These are phyloP conservation scores for Wickerhamomyces strasburgensis DNA, from an alignment of 805 yeast species.

Conservation along the genomic window DNA sequence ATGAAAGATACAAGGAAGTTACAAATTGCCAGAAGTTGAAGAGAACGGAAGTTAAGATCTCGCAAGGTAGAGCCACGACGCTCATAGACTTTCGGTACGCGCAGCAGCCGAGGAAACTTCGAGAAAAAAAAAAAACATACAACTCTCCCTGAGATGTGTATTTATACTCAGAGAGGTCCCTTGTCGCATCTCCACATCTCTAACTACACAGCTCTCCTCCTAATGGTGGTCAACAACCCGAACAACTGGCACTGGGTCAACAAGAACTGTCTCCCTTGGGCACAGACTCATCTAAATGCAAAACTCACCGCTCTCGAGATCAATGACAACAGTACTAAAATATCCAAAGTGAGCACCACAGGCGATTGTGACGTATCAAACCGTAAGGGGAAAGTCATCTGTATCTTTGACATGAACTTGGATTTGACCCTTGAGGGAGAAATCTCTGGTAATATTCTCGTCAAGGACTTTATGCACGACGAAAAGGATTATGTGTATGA, in stretches of 20 bases:
- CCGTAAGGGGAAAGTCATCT: conserved; percentile 74
- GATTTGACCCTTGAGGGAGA: conserved; percentile 41
- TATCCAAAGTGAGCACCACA: conserved; percentile 38
- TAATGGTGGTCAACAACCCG: conserved; percentile 66
- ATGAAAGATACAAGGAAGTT: too few relatives aligned
- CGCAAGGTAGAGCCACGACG: too few relatives aligned
- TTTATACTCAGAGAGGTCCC: too few relatives aligned
- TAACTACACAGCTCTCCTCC: neutral
- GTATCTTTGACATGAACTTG: conserved; percentile 64
- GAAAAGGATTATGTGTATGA: conserved; percentile 63
- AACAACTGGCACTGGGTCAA: conserved; percentile 79
- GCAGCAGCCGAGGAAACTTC: too few relatives aligned
- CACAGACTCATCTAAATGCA: conserved; percentile 43
- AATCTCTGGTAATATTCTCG: conserved; percentile 40
- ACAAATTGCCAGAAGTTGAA: too few relatives aligned
- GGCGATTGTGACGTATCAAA: conserved; percentile 85
- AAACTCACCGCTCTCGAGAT: conserved; percentile 27
- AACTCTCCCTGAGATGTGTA: too few relatives aligned
- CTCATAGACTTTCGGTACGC: too few relatives aligned
- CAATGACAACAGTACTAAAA: conserved; percentile 26
- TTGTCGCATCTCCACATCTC: neutral
- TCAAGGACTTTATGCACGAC: conserved; percentile 75
- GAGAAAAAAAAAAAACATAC: too few relatives aligned
- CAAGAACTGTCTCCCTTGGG: conserved; percentile 63
- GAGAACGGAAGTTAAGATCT: too few relatives aligned